Base-by-base conservation (phyloP, 2,329 filamentous ascomycete genomes). In the Neopestalotiopsis rosae region DNA sequence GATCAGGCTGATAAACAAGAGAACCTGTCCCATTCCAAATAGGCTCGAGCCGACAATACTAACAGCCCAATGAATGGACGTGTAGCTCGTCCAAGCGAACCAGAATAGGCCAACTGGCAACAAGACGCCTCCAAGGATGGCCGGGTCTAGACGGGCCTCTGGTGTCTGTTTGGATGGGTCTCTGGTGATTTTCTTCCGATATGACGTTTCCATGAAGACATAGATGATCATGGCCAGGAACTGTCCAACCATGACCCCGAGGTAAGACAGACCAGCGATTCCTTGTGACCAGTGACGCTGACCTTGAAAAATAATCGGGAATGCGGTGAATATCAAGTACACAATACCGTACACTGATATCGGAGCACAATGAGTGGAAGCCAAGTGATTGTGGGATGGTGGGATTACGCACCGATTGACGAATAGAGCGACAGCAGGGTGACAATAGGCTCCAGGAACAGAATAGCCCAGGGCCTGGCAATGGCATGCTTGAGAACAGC, bases 401-500 rank as follows among this genome's bases (percentile, higher is more conserved):
- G 45, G 45, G 45, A 5, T 3, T n/a, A 52, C 45, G 17, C 3
- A 52, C 45, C 30, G 71, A 87, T 89, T 68, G 89, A 88, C 81
- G 89, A 87, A 80, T 92, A 93, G 34, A 92, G 81, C 24, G 86
- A 87, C 3, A 89, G 81, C 2, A 92, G 79, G 14, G 91, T 76
- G 38, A 93, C 90, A 73, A 93, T 93, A 4, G 91, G 91, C 75
- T 93, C 91, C 59, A 80, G 80, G 81, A 92, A 90, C 3, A 93
- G 84, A 66, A 93, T 83, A 61, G 90, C 81, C 89, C 90, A 91
- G 1, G 91, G 91, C 3, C 91, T 84, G 57, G 84, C 81, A 14
- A 92, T 80, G 1, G 88, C 85, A 1, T 84, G 86, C 64, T 83
- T 84, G 75, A 91, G 86, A 32, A 87, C 84, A 62, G 85, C 76